Conservation (phyloP, 129 eudicot genomes). For the Artemisia annua region DNA sequence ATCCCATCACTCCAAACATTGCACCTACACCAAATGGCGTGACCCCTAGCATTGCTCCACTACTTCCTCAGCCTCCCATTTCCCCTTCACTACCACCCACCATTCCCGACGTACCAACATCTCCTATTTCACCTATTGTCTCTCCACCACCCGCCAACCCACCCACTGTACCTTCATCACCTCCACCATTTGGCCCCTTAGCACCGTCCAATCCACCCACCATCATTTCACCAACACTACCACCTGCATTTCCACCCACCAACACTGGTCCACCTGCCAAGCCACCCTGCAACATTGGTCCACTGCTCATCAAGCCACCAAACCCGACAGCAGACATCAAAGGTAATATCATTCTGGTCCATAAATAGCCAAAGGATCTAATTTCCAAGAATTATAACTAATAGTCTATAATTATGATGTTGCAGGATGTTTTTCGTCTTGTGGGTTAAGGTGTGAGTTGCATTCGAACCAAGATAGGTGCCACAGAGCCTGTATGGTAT, state of each 20-base stretch:
- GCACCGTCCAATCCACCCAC: slow-evolving; percentile 6
- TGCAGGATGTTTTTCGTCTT: slow-evolving; percentile 9
- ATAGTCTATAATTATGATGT: neutral
- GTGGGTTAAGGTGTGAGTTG: slow-evolving; percentile 40
- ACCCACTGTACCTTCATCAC: neutral
- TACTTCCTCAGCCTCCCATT: slow-evolving; percentile 1
- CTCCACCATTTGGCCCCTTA: slow-evolving; percentile 8
- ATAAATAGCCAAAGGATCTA: neutral
- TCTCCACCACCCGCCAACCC: neutral
- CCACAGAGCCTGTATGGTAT: slow-evolving; percentile 60
- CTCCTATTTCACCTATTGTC: neutral
- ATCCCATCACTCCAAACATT: neutral
- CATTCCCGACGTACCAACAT: neutral
- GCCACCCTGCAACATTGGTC: neutral
- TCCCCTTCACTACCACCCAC: neutral
- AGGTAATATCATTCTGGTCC: slow-evolving; percentile 24
- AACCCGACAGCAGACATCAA: neutral
- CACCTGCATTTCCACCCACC: neutral
- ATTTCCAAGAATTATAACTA: neutral
- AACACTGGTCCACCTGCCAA: no score
- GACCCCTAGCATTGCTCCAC: slow-evolving; percentile 2
- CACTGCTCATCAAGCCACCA: neutral
- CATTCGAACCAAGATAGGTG: slow-evolving; percentile 69
- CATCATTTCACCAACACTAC: slow-evolving; percentile 7
- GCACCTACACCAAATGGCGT: neutral